Conservation (phyloP, 345 rosid genomes). For the Fremontodendron californicum region DNA sequence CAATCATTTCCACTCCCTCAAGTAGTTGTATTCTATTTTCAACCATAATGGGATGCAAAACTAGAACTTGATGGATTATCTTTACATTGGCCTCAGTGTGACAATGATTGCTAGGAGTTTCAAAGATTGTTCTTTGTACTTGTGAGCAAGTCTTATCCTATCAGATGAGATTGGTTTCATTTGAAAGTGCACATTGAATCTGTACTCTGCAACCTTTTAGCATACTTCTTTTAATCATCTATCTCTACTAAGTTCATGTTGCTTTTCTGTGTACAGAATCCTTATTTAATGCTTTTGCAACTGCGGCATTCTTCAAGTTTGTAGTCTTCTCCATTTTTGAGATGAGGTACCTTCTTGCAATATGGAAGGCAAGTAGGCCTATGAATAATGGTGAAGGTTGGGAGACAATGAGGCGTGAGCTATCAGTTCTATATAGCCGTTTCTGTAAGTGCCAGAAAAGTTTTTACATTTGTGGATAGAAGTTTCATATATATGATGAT, state of each 20-base stretch:
- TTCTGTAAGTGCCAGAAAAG: conserved; percentile 63
- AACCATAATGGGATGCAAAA: not conserved
- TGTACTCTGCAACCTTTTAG: not conserved
- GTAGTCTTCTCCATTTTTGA: conserved; percentile 97
- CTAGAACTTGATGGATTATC: conserved; percentile 8
- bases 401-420: conserved; percentile 97
- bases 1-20: not conserved
- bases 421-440: conserved; percentile 89
- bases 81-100: not conserved
- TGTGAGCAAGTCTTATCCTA: not conserved
- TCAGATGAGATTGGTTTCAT: conserved; percentile 3
- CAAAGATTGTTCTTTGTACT: not conserved
- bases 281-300: conserved; percentile 94
- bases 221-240: not conserved
- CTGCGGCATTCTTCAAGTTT: conserved; percentile 98
- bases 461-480: not conserved
- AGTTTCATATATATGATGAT: not conserved
- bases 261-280: conserved; percentile 61
- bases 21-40: not conserved
- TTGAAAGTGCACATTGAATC: not conserved
- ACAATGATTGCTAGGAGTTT: not conserved
- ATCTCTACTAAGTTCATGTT: conserved; percentile 18
- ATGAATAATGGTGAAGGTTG: conserved; percentile 92
- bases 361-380: conserved; percentile 97
- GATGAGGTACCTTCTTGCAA: conserved; percentile 96